Conservation (phyloP, 2,329 filamentous ascomycete genomes). For the Alternaria triticina region DNA sequence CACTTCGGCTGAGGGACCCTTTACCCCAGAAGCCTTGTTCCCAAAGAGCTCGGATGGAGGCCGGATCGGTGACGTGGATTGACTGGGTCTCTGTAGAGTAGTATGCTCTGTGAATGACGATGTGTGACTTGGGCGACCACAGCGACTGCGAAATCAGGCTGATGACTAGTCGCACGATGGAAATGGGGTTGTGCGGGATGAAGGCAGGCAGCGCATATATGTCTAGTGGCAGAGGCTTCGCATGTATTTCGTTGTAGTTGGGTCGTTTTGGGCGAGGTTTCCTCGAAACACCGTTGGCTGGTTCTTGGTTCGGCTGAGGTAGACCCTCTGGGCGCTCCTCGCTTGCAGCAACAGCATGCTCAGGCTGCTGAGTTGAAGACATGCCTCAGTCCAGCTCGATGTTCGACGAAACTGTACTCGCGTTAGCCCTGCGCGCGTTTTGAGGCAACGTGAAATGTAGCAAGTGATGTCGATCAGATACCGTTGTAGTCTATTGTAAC, state of each 20-base stretch:
- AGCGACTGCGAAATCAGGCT: conserved; percentile 78
- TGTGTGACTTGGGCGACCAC: conserved; percentile 68
- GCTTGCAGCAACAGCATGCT: conserved; percentile 12
- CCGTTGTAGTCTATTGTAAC: conserved; percentile 49
- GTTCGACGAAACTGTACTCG: conserved; percentile 14
- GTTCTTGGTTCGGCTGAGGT: conserved; percentile 14
- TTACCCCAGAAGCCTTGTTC: conserved; percentile 98
- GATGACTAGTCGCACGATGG: conserved; percentile 79
- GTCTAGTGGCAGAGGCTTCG: conserved; percentile 78
- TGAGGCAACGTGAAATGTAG: not conserved
- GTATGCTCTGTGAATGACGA: conserved; percentile 71
- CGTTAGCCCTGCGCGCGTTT: conserved; percentile 11
- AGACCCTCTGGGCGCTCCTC: conserved; percentile 10
- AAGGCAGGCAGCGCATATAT: conserved; percentile 86
- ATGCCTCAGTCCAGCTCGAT: conserved; percentile 17
- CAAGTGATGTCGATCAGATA: conserved; percentile 38
- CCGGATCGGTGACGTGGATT: conserved; percentile 79
- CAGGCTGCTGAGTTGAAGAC: conserved; percentile 16
- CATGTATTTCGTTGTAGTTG: conserved; percentile 77
- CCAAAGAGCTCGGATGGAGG: conserved; percentile 83
- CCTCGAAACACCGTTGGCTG: conserved; percentile 24
- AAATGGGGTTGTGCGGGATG: conserved; percentile 91
- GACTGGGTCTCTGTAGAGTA: conserved; percentile 85
- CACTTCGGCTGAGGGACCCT: conserved; percentile 88
- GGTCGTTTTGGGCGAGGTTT: conserved; percentile 49